phyloP scores from a whole-genome alignment of 192 early-diverging fungal species.

The Kappamyces sp. region DNA sequence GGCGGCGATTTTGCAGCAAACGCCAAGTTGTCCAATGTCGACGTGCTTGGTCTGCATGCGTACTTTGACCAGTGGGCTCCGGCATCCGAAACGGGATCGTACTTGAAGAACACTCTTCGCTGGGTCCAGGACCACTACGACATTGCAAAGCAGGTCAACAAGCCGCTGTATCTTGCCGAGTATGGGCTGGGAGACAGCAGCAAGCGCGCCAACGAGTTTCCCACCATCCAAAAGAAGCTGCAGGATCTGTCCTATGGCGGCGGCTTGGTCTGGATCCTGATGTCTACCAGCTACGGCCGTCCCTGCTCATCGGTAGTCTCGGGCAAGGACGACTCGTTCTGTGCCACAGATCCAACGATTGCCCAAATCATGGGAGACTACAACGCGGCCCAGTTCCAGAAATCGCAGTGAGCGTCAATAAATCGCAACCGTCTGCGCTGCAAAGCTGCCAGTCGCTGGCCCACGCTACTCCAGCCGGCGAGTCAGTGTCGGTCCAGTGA shows the following conservation, averaged over 20 bases:
- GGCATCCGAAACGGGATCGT: background rate
- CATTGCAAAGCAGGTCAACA: slow-evolving; percentile 23
- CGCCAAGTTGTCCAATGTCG: slow-evolving; percentile 17
- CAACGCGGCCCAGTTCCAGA: too few relatives aligned
- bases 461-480: too few relatives aligned
- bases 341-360: too few relatives aligned
- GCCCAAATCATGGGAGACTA: too few relatives aligned
- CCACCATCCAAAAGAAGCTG: slow-evolving; percentile 4
- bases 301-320: too few relatives aligned
- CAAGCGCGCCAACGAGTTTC: slow-evolving; percentile 1
- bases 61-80: slow-evolving; percentile 24
- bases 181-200: slow-evolving; percentile 18
- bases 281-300: too few relatives aligned
- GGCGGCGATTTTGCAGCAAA: slow-evolving; percentile 31
- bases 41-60: slow-evolving; percentile 22
- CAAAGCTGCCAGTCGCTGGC: too few relatives aligned
- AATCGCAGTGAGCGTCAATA: too few relatives aligned
- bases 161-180: slow-evolving; percentile 26
- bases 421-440: too few relatives aligned
- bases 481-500: too few relatives aligned
- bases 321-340: too few relatives aligned
- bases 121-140: slow-evolving; percentile 23
- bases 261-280: background rate
- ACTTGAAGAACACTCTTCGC: slow-evolving; percentile 5
- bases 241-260: background rate